phyloP scores from a whole-genome alignment of 495 filamentous ascomycete genomes.

The Aspergillus mulundensis region DNA sequence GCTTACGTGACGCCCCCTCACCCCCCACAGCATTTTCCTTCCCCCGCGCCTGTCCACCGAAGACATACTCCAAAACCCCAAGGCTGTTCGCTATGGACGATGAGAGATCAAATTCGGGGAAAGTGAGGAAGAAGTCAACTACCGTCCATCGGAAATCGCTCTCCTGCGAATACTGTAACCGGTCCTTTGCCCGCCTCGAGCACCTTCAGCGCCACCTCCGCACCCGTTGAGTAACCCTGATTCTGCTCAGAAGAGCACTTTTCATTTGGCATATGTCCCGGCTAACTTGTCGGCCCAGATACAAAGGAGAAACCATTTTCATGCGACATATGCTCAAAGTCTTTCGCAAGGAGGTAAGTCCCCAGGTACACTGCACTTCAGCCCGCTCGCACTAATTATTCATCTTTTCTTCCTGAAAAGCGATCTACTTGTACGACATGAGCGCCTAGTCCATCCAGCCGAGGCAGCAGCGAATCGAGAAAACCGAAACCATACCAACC shows the following conservation, averaged over 20 bases:
- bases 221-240: slow-evolving; percentile 49
- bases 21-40: slow-evolving; percentile 42
- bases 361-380: slow-evolving; percentile 1
- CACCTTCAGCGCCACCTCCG: slow-evolving; percentile 53
- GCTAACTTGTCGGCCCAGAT: slow-evolving; percentile 37
- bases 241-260: slow-evolving; percentile 9
- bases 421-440: slow-evolving; percentile 68
- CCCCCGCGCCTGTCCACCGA: slow-evolving; percentile 24
- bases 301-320: slow-evolving; percentile 54
- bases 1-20: slow-evolving; percentile 35
- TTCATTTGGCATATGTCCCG: not conserved
- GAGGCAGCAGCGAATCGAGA: slow-evolving; percentile 47
- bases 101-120: slow-evolving; percentile 36
- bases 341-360: slow-evolving; percentile 47
- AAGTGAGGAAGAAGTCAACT: slow-evolving; percentile 42
- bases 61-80: slow-evolving; percentile 25
- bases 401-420: slow-evolving; percentile 27
- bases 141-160: slow-evolving; percentile 43
- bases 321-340: slow-evolving; percentile 50
- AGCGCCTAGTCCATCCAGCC: slow-evolving; percentile 67
- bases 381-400: slow-evolving; percentile 24
- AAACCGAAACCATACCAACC: slow-evolving; percentile 32
- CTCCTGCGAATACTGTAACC: slow-evolving; percentile 47
- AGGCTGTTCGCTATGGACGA: slow-evolving; percentile 40
- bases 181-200: slow-evolving; percentile 49